These are phyloP conservation scores for Gypsophila paniculata DNA, from an alignment of 179 eudicot genomes.

Conservation along the genomic window DNA sequence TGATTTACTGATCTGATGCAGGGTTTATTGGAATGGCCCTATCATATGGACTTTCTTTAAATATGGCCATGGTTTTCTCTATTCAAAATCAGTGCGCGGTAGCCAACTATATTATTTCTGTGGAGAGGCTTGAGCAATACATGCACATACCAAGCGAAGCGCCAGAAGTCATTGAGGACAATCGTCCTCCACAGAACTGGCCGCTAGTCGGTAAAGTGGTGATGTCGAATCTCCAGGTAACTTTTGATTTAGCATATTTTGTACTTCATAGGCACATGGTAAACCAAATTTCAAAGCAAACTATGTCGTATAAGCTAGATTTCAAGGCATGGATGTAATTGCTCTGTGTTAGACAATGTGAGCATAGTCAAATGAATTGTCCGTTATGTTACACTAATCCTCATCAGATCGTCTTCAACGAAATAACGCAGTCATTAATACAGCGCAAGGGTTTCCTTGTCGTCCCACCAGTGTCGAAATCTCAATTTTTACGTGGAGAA, in stretches of 20 bases:
- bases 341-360: background rate
- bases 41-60: slow-evolving; percentile 73
- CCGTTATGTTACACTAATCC: background rate
- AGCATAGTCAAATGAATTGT: background rate
- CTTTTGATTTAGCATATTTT: background rate
- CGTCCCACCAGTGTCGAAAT: too few relatives aligned
- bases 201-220: slow-evolving; percentile 66
- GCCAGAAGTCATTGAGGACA: slow-evolving; percentile 55
- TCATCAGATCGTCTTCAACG: background rate
- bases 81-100: slow-evolving; percentile 63
- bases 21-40: slow-evolving; percentile 79
- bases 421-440: too few relatives aligned
- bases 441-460: too few relatives aligned
- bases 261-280: background rate
- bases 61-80: slow-evolving; percentile 51
- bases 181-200: slow-evolving; percentile 61
- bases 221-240: slow-evolving; percentile 65
- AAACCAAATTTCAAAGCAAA: background rate
- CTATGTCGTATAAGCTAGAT: background rate
- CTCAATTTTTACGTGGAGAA: background rate
- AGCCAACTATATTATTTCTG: slow-evolving; percentile 63
- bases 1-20: slow-evolving; percentile 28
- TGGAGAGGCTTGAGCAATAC: slow-evolving; percentile 73
- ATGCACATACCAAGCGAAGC: slow-evolving; percentile 79
- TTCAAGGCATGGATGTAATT: background rate